These are phyloP conservation scores for Saccharum spontaneum DNA, from an alignment of 176 grass and related monocot species.

Conservation along the genomic window DNA sequence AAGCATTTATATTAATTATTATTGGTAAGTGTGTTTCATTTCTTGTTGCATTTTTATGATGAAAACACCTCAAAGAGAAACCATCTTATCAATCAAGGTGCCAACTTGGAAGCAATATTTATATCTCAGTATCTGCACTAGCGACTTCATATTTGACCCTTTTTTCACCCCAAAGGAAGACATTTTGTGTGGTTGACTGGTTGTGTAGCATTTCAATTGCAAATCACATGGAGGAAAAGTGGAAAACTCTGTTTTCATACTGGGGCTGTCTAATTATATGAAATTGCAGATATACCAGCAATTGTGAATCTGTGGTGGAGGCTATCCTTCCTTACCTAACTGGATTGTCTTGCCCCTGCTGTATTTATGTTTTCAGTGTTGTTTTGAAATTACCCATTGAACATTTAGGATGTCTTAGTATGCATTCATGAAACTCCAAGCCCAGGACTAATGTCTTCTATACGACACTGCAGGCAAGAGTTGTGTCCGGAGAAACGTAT, in stretches of 20 bases:
- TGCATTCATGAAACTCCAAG: neutral
- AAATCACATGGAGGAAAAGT: neutral
- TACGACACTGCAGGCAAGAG: constrained; percentile 68
- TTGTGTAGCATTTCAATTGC: neutral
- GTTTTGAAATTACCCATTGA: neutral
- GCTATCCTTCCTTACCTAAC: neutral
- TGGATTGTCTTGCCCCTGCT: neutral
- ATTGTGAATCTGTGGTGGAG: neutral
- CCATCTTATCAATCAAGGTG: neutral
- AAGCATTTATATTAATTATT: constrained; percentile 6
- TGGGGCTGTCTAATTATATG: neutral
- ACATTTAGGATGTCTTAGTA: constrained; percentile 2
- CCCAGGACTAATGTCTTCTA: neutral
- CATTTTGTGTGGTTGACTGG: neutral
- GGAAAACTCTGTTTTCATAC: neutral
- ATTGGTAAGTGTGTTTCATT: neutral
- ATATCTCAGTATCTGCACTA: neutral
- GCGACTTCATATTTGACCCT: neutral
- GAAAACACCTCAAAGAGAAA: neutral
- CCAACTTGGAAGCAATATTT: neutral
- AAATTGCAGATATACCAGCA: neutral
- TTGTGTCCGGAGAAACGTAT: constrained; percentile 98
- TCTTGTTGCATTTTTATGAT: constrained; percentile 11
- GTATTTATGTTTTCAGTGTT: neutral
- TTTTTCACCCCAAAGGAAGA: neutral